Evolutionary conservation across 1,284 basidiomycete species (phyloP).

Genomic region (Rhodotorula sp.): DNA sequence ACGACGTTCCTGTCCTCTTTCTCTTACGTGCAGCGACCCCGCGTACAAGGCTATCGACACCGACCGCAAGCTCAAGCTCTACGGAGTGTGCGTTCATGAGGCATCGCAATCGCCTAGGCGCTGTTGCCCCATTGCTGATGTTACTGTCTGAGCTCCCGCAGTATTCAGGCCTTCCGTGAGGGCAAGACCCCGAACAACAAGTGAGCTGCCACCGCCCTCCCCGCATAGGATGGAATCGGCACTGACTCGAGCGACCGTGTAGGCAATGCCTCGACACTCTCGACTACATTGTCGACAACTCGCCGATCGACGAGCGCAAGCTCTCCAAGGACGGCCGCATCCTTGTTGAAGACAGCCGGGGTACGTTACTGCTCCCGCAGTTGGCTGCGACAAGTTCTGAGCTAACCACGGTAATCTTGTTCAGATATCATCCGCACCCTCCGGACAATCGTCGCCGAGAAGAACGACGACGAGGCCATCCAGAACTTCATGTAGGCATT

Average conservation of each 20-base stretch:
- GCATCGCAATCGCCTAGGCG: neutral
- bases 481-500: constrained; percentile 63
- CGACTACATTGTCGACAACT: constrained; percentile 63
- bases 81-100: constrained; percentile 53
- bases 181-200: constrained; percentile 74
- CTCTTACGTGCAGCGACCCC: neutral
- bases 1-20: neutral
- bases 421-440: constrained; percentile 32
- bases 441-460: constrained; percentile 50
- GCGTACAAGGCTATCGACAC: constrained; percentile 46
- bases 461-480: constrained; percentile 85
- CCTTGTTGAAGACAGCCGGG: constrained; percentile 69
- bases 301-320: constrained; percentile 63
- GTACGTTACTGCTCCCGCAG: constrained; percentile 31
- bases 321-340: constrained; percentile 73
- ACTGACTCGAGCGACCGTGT: neutral
- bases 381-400: too few species aligned
- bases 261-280: constrained; percentile 55
- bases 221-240: too few species aligned
- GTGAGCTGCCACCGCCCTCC: neutral
- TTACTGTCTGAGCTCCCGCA: constrained; percentile 56
- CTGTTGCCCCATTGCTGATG: neutral
- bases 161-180: constrained; percentile 71
- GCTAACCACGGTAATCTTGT: neutral
- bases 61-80: constrained; percentile 55